These are phyloP conservation scores for Metschnikowia rubicola DNA, from an alignment of 805 yeast genomes.

Conservation along the genomic window DNA sequence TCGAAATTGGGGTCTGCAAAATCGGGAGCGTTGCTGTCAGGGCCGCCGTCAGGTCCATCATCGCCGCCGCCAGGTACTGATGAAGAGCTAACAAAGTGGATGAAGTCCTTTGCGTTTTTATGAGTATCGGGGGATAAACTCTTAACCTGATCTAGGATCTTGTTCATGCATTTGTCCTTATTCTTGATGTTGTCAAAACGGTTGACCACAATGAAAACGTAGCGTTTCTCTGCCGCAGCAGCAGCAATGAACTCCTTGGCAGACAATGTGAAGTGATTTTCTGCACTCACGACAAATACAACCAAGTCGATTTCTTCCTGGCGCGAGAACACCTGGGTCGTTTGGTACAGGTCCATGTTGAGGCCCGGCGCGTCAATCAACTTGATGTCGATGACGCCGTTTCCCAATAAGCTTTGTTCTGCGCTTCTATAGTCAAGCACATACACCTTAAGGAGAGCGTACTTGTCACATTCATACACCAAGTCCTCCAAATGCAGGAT, in stretches of 20 bases:
- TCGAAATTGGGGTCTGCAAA: slow-evolving; percentile 66
- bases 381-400: slow-evolving; percentile 89
- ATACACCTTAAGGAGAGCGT: slow-evolving; percentile 72
- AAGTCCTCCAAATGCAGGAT: slow-evolving; percentile 60
- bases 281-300: slow-evolving; percentile 94
- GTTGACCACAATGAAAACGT: slow-evolving; percentile 92
- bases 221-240: slow-evolving; percentile 86
- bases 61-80: slow-evolving; percentile 40
- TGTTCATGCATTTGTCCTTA: slow-evolving; percentile 70
- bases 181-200: slow-evolving; percentile 83
- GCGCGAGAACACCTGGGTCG: slow-evolving; percentile 90
- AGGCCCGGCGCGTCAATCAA: slow-evolving; percentile 97
- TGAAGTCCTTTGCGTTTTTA: slow-evolving; percentile 84
- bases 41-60: slow-evolving; percentile 27
- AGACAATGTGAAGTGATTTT: slow-evolving; percentile 89
- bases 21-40: slow-evolving; percentile 27
- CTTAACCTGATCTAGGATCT: slow-evolving; percentile 82
- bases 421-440: slow-evolving; percentile 70
- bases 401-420: slow-evolving; percentile 68
- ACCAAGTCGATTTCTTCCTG: slow-evolving; percentile 97
- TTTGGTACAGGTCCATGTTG: slow-evolving; percentile 87
- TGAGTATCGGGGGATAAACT: slow-evolving; percentile 85
- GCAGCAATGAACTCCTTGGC: slow-evolving; percentile 90
- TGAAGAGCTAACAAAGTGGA: slow-evolving; percentile 81
- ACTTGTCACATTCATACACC: slow-evolving; percentile 71